Percentiles rank a stretch among this genome's conserved stretches.
These are phyloP conservation scores for Saccharomycopsis sp. DNA, from an alignment of 805 yeast genomes.

Conservation along the genomic window DNA sequence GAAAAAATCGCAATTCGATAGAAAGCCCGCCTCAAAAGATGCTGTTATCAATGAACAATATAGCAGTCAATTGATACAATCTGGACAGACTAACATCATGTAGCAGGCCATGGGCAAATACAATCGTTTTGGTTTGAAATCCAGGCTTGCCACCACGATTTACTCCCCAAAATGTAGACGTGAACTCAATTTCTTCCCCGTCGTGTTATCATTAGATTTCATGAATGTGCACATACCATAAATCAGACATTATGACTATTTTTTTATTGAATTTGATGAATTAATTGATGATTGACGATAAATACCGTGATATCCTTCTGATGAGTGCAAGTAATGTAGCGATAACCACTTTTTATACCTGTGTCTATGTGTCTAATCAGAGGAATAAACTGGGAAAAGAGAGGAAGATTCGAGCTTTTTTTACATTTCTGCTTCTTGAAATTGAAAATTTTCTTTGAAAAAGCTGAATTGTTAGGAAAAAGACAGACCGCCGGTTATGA, in stretches of 20 bases:
- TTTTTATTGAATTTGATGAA: neutral
- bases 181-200: neutral
- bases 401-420: neutral
- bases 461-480: neutral
- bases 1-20: conserved; percentile 3
- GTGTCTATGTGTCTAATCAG: neutral
- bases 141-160: no score
- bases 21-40: neutral
- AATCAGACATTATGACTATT: conserved; percentile 51
- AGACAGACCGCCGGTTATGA: neutral
- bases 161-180: no score
- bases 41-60: no score
- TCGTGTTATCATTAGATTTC: neutral
- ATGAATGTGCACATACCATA: conserved; percentile 49
- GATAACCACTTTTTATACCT: neutral
- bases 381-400: neutral
- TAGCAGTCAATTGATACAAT: no score
- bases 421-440: neutral
- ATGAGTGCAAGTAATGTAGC: neutral
- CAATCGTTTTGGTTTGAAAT: no score
- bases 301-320: neutral
- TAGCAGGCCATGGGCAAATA: no score
- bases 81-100: no score
- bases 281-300: neutral
- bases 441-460: neutral